Evolutionary conservation across 495 filamentous ascomycete genomes (phyloP).

Genomic region (Copromyces sp.): DNA sequence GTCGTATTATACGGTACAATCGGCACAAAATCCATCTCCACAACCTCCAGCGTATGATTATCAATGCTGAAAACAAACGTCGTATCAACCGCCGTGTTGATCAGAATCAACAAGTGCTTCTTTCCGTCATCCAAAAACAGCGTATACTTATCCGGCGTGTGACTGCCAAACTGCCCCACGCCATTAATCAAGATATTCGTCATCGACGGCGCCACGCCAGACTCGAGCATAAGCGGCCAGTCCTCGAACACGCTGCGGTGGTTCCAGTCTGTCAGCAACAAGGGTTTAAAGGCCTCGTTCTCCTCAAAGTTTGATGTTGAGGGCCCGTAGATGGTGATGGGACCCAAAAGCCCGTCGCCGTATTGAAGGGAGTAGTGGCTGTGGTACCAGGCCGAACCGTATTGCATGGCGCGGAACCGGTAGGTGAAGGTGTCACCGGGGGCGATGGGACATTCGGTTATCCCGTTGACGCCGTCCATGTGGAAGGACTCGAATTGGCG

Average conservation of each 20-base stretch:
- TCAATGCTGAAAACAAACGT: slow-evolving; percentile 39
- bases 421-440: slow-evolving; percentile 36
- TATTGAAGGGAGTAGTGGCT: slow-evolving; percentile 42
- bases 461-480: slow-evolving; percentile 35
- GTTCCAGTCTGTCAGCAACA: slow-evolving; percentile 34
- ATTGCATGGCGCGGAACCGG: slow-evolving; percentile 35
- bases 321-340: slow-evolving; percentile 32
- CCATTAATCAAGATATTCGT: slow-evolving; percentile 41
- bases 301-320: slow-evolving; percentile 27
- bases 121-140: slow-evolving; percentile 28
- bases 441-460: slow-evolving; percentile 36
- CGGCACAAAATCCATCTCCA: slow-evolving; percentile 33
- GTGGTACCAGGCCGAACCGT: slow-evolving; percentile 49
- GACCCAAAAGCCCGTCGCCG: slow-evolving; percentile 31
- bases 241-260: slow-evolving; percentile 29
- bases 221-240: slow-evolving; percentile 16
- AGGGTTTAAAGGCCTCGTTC: slow-evolving; percentile 29
- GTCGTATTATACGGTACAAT: slow-evolving; percentile 32
- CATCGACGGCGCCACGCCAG: slow-evolving; percentile 25
- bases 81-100: slow-evolving; percentile 42
- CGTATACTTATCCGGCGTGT: slow-evolving; percentile 24
- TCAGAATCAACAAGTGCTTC: slow-evolving; percentile 37
- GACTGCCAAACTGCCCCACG: slow-evolving; percentile 25
- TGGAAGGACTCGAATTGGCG: slow-evolving; percentile 26
- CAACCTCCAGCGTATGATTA: slow-evolving; percentile 35